Evolutionary conservation across 192 early-diverging fungal species (phyloP).

Genomic region (Funneliformis mosseae): DNA sequence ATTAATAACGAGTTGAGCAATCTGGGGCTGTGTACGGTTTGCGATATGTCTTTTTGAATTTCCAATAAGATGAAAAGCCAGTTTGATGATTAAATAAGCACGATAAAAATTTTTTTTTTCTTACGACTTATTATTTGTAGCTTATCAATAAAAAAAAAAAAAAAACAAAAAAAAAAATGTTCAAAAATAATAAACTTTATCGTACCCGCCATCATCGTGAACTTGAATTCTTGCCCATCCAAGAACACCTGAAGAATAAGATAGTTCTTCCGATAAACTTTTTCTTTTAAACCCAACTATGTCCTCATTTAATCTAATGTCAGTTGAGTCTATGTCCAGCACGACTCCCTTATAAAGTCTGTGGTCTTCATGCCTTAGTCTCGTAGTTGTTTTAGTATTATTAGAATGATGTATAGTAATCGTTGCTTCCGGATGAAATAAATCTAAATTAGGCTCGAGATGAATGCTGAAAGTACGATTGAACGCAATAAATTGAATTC

Average conservation of each 20-base stretch:
- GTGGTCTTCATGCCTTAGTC: slow-evolving; percentile 47
- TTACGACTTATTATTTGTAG: neutral
- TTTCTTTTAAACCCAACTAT: slow-evolving; percentile 34
- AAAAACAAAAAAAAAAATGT: no score
- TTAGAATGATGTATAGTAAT: slow-evolving; percentile 15
- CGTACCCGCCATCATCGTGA: slow-evolving; percentile 38
- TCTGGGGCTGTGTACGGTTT: no score
- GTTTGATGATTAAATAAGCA: no score
- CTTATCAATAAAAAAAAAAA: no score
- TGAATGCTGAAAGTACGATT: slow-evolving; percentile 67
- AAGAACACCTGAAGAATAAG: slow-evolving; percentile 48
- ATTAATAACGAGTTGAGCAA: no score
- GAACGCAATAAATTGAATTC: slow-evolving; percentile 60
- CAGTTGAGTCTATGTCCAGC: slow-evolving; percentile 36
- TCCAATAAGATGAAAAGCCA: no score
- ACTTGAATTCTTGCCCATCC: slow-evolving; percentile 60
- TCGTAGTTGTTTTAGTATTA: slow-evolving; percentile 29
- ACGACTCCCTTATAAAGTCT: slow-evolving; percentile 61
- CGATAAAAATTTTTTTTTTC: no score
- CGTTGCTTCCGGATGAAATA: slow-evolving; percentile 66
- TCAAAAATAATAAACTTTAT: slow-evolving; percentile 28
- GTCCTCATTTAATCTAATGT: slow-evolving; percentile 36
- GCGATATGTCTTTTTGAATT: no score
- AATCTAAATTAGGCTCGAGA: slow-evolving; percentile 68
- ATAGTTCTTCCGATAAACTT: slow-evolving; percentile 40